Base-by-base conservation (phyloP, 2,329 filamentous ascomycete species). In the Fusarium sp. region DNA sequence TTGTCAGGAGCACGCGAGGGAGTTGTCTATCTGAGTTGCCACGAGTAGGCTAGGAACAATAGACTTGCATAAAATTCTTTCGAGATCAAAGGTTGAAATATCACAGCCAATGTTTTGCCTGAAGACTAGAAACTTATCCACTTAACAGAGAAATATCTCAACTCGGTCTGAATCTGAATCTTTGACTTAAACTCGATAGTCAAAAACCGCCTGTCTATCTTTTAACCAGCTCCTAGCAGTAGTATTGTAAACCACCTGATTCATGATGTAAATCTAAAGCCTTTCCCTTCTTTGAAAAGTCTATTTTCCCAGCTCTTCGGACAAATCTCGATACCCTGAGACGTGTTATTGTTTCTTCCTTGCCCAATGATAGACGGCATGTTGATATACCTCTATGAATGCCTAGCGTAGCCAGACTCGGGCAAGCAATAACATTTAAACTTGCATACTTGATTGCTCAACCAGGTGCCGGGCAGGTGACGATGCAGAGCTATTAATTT, bases 291-390 rank as follows among this genome's bases (percentile, higher is more conserved):
- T 11, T 40, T 20, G 6, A 5, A n/a, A 40, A 9, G 0, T 3
- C 0, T 5, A n/a, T 6, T 20, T 20, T 11, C 0, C 5, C 9
- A 11, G 10, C 17, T 20, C 9, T 40, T n/a, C n/a, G 17, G n/a
- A 17, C 36, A 38, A 38, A 9, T 10, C 4, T 35, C 10, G 5
- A n/a, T 38, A 10, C 16, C n/a, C n/a, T n/a, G 9, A n/a, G 8
- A n/a, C 9, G 5, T n/a, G n/a, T 4, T 38, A n/a, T n/a, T n/a
- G 6, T 38, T 10, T 10, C 36, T 9, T 17, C 16, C 16, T 6
- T 17, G 16, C 7, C 35, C 35, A 36, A 17, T 36, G 14, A 36
- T 8, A 36, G 35, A 8, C 29, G 4, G 6, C 24, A 31, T 31
- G 9, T 6, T 7, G 8, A 31, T 31, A 31, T 6, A 31, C 24